Evolutionary conservation across 192 early-diverging fungal species (phyloP).

Genomic region (Haplosporangium gracile): DNA sequence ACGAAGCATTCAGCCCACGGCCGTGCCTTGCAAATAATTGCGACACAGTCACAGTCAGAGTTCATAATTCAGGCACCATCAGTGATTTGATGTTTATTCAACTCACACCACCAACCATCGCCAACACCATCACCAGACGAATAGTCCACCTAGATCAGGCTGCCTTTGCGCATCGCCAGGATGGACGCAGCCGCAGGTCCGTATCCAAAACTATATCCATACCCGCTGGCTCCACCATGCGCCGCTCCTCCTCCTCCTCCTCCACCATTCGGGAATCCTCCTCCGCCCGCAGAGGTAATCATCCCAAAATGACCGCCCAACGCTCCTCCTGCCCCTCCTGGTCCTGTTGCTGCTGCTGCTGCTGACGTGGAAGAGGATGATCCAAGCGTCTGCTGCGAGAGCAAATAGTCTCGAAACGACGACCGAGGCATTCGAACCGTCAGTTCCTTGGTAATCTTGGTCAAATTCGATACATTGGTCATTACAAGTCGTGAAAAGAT

Average conservation of each 20-base stretch:
- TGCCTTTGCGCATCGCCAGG: constrained; percentile 37
- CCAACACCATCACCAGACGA: neutral
- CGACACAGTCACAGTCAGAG: too few relatives aligned
- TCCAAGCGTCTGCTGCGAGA: neutral
- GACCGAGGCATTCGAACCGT: constrained; percentile 48
- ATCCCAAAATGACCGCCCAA: neutral
- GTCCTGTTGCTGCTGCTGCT: neutral
- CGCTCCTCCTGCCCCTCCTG: neutral
- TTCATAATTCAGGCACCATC: neutral
- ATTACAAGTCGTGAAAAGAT: constrained; percentile 49
- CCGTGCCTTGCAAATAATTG: too few relatives aligned
- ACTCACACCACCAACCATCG: neutral
- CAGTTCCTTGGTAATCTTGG: constrained; percentile 49
- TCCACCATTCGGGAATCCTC: neutral
- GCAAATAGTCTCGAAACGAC: constrained; percentile 37
- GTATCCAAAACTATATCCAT: constrained; percentile 14
- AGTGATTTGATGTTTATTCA: neutral
- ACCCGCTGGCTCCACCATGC: neutral
- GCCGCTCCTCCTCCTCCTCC: neutral
- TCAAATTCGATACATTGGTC: constrained; percentile 46
- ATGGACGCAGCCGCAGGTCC: constrained; percentile 31
- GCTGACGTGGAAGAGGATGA: neutral
- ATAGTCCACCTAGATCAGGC: constrained; percentile 24
- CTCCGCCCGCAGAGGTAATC: constrained; percentile 46
- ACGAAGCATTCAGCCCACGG: too few relatives aligned